These are phyloP conservation scores for Pseudomassariella vexata DNA, from an alignment of 2,329 filamentous ascomycete genomes.

Conservation along the genomic window DNA sequence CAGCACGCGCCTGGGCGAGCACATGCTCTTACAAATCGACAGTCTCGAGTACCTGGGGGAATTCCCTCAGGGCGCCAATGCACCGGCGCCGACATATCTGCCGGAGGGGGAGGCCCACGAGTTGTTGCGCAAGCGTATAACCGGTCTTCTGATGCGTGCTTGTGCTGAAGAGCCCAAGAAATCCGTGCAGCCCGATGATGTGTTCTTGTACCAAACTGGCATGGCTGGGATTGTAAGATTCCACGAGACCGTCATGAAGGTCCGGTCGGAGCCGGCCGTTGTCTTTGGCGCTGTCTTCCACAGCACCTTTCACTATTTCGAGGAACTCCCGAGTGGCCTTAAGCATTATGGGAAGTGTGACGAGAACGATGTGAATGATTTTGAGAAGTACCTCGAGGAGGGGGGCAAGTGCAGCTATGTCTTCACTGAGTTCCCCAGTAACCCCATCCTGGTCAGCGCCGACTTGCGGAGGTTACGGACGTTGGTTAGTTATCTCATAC, in stretches of 20 bases:
- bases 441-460: slow-evolving; percentile 36
- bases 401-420: slow-evolving; percentile 37
- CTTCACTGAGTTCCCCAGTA: slow-evolving; percentile 44
- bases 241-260: slow-evolving; percentile 29
- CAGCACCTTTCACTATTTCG: slow-evolving; percentile 40
- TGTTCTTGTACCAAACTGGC: slow-evolving; percentile 48
- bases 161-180: slow-evolving; percentile 22
- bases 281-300: slow-evolving; percentile 48
- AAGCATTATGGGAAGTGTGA: slow-evolving; percentile 43
- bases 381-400: slow-evolving; percentile 38
- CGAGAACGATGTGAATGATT: slow-evolving; percentile 31
- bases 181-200: slow-evolving; percentile 29
- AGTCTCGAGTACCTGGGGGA: slow-evolving; percentile 26
- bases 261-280: slow-evolving; percentile 29
- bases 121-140: slow-evolving; percentile 33
- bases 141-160: slow-evolving; percentile 34
- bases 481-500: slow-evolving; percentile 29
- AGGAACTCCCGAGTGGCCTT: slow-evolving; percentile 35
- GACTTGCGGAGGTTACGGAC: slow-evolving; percentile 31
- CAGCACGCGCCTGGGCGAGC: slow-evolving; percentile 38
- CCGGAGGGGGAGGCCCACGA: slow-evolving; percentile 31
- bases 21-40: slow-evolving; percentile 31
- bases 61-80: slow-evolving; percentile 13
- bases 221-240: slow-evolving; percentile 46
- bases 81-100: slow-evolving; percentile 31